Conservation (phyloP, 305 asterid species). For the Fraxinus nigra region DNA sequence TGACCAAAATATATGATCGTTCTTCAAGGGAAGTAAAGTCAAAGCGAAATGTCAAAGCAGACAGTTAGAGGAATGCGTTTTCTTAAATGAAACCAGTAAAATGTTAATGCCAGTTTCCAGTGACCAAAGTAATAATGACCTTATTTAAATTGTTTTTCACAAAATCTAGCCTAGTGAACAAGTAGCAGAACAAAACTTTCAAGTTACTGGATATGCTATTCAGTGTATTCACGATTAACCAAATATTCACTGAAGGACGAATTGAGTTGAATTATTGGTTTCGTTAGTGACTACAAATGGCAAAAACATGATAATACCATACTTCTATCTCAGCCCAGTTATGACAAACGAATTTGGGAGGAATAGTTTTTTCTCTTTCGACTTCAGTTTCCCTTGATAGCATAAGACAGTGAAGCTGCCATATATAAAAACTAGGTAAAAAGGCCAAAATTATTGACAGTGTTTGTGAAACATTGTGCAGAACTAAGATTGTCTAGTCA, state of each 20-base stretch:
- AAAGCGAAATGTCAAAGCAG: neutral
- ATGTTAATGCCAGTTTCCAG: constrained; percentile 5
- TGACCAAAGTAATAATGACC: constrained; percentile 8
- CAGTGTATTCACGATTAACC: neutral
- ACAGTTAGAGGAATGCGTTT: neutral
- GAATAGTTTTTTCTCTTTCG: neutral
- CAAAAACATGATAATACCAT: neutral
- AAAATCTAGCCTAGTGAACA: constrained; percentile 6
- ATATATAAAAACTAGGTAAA: neutral
- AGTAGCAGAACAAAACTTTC: neutral
- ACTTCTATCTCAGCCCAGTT: neutral
- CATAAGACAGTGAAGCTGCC: neutral
- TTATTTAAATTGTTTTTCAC: neutral
- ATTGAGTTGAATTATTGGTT: neutral
- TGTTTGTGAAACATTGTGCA: neutral
- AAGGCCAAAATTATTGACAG: neutral
- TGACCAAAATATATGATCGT: neutral
- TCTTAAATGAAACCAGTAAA: constrained; percentile 7
- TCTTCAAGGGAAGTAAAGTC: neutral
- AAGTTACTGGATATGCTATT: neutral
- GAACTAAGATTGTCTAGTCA: neutral
- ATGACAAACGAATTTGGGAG: neutral
- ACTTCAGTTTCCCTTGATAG: neutral
- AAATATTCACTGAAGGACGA: neutral
- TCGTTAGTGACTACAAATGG: neutral